These are phyloP conservation scores for Sclerospora graminicola DNA, from an alignment of 352 stramenopile genomes.

Conservation along the genomic window DNA sequence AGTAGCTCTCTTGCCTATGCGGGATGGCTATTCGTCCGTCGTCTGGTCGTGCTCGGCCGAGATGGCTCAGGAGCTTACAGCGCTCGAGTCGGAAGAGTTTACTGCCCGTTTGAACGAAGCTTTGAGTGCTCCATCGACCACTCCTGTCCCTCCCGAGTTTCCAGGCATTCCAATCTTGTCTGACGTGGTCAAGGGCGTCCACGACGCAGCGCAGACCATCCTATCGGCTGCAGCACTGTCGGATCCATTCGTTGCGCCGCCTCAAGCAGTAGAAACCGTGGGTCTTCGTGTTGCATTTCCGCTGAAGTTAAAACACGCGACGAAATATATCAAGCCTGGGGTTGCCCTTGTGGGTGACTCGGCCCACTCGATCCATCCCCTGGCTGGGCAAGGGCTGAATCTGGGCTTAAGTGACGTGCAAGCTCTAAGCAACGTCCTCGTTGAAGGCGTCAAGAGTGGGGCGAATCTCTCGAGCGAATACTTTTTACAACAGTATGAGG, in stretches of 20 bases:
- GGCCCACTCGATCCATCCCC: slow-evolving; percentile 93
- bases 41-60: slow-evolving; percentile 85
- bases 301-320: slow-evolving; percentile 84
- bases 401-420: slow-evolving; percentile 89
- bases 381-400: slow-evolving; percentile 94
- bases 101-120: slow-evolving; percentile 72
- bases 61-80: slow-evolving; percentile 74
- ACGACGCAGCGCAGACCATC: slow-evolving; percentile 63
- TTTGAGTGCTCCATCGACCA: slow-evolving; percentile 36
- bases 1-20: slow-evolving; percentile 84
- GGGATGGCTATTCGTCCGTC: slow-evolving; percentile 84
- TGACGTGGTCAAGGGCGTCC: slow-evolving; percentile 66
- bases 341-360: slow-evolving; percentile 92
- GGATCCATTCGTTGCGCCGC: slow-evolving; percentile 69
- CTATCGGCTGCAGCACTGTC: slow-evolving; percentile 61
- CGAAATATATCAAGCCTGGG: slow-evolving; percentile 75
- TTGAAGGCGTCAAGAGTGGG: slow-evolving; percentile 68
- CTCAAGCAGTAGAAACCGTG: slow-evolving; percentile 52
- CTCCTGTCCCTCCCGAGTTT: slow-evolving; percentile 49
- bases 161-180: slow-evolving; percentile 69
- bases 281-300: slow-evolving; percentile 79
- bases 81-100: slow-evolving; percentile 63
- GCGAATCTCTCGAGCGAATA: slow-evolving; percentile 65
- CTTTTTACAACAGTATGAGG: slow-evolving; percentile 81
- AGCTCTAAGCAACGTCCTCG: slow-evolving; percentile 58